These are phyloP conservation scores for Coniosporium apollinis DNA, from an alignment of 495 filamentous ascomycete genomes.

Conservation along the genomic window DNA sequence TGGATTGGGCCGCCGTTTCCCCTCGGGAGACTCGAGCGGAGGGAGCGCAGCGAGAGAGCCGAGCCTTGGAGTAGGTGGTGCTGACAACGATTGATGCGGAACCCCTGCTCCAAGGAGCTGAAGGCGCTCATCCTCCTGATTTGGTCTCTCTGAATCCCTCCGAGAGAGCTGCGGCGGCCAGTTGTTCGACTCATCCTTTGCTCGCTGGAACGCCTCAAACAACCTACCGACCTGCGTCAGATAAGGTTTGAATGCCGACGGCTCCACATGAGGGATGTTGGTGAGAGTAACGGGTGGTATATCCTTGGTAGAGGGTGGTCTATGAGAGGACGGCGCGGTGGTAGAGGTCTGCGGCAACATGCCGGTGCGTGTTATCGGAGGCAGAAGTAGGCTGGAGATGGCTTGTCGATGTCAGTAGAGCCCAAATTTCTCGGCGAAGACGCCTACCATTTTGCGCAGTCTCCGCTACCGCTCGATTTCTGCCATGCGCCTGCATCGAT, in stretches of 20 bases:
- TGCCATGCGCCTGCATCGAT: constrained; percentile 31
- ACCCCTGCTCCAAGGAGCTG: constrained; percentile 24
- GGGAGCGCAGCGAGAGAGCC: constrained; percentile 21
- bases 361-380: constrained; percentile 78
- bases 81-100: constrained; percentile 6
- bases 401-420: constrained; percentile 28
- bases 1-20: constrained; percentile 34
- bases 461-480: constrained; percentile 50
- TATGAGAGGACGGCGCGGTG: constrained; percentile 49
- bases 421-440: not conserved
- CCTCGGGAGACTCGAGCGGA: constrained; percentile 31
- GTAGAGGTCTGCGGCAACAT: constrained; percentile 56
- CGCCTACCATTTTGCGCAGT: constrained; percentile 59
- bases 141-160: constrained; percentile 28
- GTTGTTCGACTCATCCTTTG: constrained; percentile 49
- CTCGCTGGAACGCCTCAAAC: constrained; percentile 67
- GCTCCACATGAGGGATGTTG: constrained; percentile 70
- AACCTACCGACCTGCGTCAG: constrained; percentile 63
- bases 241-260: constrained; percentile 66
- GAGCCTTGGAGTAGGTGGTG: constrained; percentile 7
- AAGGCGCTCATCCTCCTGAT: constrained; percentile 35
- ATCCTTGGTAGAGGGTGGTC: constrained; percentile 73
- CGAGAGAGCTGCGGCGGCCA: constrained; percentile 20
- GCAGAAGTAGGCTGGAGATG: constrained; percentile 83
- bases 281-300: constrained; percentile 90